Evolutionary conservation across 2,329 filamentous ascomycete species (phyloP).

Genomic region (Penicillium hordei): DNA sequence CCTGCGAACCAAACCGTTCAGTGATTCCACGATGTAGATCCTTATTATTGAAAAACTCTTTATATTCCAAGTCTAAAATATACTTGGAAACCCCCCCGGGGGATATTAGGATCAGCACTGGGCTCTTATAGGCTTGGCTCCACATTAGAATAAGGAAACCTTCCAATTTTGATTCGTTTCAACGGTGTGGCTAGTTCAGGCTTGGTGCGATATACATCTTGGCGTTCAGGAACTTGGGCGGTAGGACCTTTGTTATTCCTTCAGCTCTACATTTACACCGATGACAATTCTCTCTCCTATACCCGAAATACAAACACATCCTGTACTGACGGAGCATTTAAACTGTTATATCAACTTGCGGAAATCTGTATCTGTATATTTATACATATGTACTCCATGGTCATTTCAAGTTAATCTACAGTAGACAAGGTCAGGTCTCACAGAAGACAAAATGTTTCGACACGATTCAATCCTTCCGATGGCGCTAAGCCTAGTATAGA

Average conservation of each 20-base stretch:
- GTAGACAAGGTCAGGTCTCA: background rate
- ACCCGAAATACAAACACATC: background rate
- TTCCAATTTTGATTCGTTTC: constrained; percentile 1
- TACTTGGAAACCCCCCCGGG: background rate
- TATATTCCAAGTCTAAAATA: background rate
- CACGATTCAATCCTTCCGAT: background rate
- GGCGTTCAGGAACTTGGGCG: no score
- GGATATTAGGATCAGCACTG: constrained; percentile 2
- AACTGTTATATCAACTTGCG: no score
- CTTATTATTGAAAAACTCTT: background rate
- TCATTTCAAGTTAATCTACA: no score
- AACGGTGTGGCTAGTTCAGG: background rate
- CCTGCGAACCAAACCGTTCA: background rate
- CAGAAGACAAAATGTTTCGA: background rate
- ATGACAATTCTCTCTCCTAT: background rate
- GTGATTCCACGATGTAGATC: background rate
- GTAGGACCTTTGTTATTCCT: background rate
- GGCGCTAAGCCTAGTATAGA: background rate
- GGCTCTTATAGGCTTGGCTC: background rate
- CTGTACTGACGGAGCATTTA: background rate
- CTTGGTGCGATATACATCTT: background rate
- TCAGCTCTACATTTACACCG: background rate
- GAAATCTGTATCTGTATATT: no score
- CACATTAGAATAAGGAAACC: background rate
- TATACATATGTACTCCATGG: no score